phyloP scores from a whole-genome alignment of 352 stramenopile species.

The Globisporangium echinulatum region DNA sequence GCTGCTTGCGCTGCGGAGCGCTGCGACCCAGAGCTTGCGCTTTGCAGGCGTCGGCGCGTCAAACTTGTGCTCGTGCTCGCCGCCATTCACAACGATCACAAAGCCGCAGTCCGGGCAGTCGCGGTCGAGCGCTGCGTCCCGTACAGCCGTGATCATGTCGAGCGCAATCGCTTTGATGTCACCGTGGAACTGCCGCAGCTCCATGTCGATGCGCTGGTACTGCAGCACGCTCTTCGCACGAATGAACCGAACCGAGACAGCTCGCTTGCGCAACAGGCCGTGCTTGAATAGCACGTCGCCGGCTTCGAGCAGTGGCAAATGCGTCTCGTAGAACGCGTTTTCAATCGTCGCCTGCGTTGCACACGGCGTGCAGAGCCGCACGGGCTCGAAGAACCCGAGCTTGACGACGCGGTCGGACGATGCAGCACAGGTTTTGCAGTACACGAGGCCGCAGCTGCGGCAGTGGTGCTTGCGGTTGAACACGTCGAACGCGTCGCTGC shows the following conservation, averaged over 20 bases:
- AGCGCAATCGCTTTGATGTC: constrained; percentile 62
- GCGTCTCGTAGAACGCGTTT: constrained; percentile 63
- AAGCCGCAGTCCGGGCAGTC: constrained; percentile 50
- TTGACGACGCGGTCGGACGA: constrained; percentile 60
- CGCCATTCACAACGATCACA: constrained; percentile 26
- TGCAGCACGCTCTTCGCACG: constrained; percentile 59
- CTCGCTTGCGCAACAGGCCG: constrained; percentile 47
- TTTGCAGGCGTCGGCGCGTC: constrained; percentile 41
- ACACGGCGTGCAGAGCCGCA: constrained; percentile 49
- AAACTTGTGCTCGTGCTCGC: constrained; percentile 49
- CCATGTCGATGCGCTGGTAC: constrained; percentile 61
- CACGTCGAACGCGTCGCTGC: constrained; percentile 46
- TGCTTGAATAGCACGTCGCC: constrained; percentile 70
- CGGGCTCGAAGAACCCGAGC: constrained; percentile 52
- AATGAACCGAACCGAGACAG: constrained; percentile 51
- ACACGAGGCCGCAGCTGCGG: constrained; percentile 51
- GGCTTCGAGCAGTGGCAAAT: constrained; percentile 49
- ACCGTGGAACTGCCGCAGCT: constrained; percentile 34
- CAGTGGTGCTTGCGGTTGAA: constrained; percentile 69
- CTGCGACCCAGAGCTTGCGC: constrained; percentile 52
- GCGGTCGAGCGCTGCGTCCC: constrained; percentile 33
- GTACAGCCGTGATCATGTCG: constrained; percentile 50
- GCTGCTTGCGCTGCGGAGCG: constrained; percentile 39
- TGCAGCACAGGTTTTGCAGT: constrained; percentile 36
- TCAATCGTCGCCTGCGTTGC: constrained; percentile 30